Evolutionary conservation across 768 basidiomycete species (phyloP).

Genomic region (Serendipita indica): DNA sequence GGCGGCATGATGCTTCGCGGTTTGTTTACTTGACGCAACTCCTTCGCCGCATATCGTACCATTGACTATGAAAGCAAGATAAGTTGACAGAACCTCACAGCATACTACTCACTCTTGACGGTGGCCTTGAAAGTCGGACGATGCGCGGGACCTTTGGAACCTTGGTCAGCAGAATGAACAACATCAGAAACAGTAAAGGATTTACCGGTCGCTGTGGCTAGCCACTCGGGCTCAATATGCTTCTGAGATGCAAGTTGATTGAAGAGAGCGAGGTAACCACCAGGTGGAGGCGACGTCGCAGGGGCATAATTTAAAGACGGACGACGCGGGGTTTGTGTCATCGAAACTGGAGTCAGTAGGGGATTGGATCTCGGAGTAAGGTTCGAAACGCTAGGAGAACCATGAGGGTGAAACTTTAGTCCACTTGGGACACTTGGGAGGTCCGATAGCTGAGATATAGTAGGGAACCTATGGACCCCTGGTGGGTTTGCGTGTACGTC

Average conservation of each 20-base stretch:
- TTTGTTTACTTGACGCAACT: background rate
- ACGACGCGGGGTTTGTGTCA: no score
- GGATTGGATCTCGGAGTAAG: no score
- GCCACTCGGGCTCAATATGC: background rate
- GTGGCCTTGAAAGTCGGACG: background rate
- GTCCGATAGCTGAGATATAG: no score
- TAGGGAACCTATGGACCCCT: no score
- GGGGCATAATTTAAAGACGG: no score
- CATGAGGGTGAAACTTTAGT: background rate
- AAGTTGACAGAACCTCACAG: background rate
- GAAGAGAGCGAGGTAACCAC: conserved; percentile 1
- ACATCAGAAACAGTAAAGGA: no score
- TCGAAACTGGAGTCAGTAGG: no score
- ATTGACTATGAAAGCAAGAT: background rate
- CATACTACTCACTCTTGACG: background rate
- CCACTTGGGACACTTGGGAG: no score
- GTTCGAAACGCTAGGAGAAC: background rate
- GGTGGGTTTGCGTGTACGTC: no score
- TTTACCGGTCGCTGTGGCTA: background rate
- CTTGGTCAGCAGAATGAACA: no score
- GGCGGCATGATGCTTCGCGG: background rate
- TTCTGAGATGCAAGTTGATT: conserved; percentile 2
- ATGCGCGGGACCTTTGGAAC: background rate
- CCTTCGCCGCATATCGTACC: background rate
- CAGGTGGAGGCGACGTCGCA: no score